phyloP scores from a whole-genome alignment of 2,329 filamentous ascomycete genomes.

The Alternaria viburni region DNA sequence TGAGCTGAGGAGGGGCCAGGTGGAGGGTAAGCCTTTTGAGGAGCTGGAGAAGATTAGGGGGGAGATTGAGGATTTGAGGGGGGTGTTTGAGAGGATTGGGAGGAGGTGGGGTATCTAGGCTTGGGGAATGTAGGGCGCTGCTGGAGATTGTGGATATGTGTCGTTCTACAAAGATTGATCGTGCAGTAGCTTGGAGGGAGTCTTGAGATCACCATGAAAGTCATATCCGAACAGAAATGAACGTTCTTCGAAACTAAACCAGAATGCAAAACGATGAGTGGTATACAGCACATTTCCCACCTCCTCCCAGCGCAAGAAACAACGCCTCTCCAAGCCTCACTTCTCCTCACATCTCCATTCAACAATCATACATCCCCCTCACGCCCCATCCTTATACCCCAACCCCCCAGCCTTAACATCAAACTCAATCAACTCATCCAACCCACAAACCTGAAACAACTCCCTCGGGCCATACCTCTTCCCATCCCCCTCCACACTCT shows the following conservation, averaged over 20 bases:
- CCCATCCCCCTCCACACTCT: constrained; percentile 48
- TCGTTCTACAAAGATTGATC: neutral
- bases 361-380: neutral
- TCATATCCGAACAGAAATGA: neutral
- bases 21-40: neutral
- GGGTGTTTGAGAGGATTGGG: neutral
- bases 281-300: neutral
- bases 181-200: neutral
- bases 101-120: neutral
- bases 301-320: neutral
- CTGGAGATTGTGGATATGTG: neutral
- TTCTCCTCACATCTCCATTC: neutral
- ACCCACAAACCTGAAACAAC: constrained; percentile 60
- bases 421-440: constrained; percentile 59
- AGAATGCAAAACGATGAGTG: neutral
- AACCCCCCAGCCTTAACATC: constrained; percentile 56
- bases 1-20: neutral
- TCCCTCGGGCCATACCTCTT: constrained; percentile 55
- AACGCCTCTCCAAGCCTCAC: neutral
- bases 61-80: neutral
- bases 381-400: constrained; percentile 32
- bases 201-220: neutral
- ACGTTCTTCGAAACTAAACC: neutral
- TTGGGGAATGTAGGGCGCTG: neutral
- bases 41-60: neutral